Evolutionary conservation across 2,329 filamentous ascomycete genomes (phyloP).

Genomic region (Ambrosiella beaveri): DNA sequence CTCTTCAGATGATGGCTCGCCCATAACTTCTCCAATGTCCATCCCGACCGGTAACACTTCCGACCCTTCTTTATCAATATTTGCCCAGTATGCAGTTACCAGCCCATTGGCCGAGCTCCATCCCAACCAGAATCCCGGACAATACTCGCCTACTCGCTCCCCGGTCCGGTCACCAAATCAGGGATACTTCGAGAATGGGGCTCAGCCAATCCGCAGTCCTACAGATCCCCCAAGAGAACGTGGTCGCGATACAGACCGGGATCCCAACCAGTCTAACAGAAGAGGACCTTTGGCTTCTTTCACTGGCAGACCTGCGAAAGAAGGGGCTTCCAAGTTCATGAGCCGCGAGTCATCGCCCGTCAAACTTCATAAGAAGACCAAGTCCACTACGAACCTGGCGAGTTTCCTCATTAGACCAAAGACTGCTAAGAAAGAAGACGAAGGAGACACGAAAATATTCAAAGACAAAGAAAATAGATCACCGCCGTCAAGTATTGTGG

Average conservation of each 20-base stretch:
- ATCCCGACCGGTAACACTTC: slow-evolving; percentile 7
- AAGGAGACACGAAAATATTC: slow-evolving; percentile 3
- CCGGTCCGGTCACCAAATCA: slow-evolving; percentile 7
- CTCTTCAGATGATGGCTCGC: slow-evolving; percentile 8
- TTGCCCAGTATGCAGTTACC: slow-evolving; percentile 9
- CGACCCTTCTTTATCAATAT: slow-evolving; percentile 8
- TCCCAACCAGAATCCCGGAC: slow-evolving; percentile 5
- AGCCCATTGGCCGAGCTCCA: slow-evolving; percentile 10
- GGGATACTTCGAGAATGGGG: background rate
- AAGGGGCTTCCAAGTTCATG: slow-evolving; percentile 19
- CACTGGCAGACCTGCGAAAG: slow-evolving; percentile 3
- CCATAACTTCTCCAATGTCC: slow-evolving; percentile 8
- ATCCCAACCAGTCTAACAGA: background rate
- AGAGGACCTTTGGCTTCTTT: slow-evolving; percentile 8
- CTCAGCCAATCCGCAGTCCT: background rate
- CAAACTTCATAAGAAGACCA: slow-evolving; percentile 54
- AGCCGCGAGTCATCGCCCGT: slow-evolving; percentile 32
- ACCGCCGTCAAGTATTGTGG: slow-evolving; percentile 8
- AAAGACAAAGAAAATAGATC: slow-evolving; percentile 14
- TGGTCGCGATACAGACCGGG: slow-evolving; percentile 22
- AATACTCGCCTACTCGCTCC: slow-evolving; percentile 7
- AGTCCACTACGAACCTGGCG: slow-evolving; percentile 69
- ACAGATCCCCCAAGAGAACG: slow-evolving; percentile 11
- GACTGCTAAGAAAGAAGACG: slow-evolving; percentile 42
- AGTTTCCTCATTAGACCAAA: slow-evolving; percentile 58